Percentiles rank a stretch among this genome's conserved stretches.
Evolutionary conservation across 78 protist species (phyloP).

Genomic region (Speleostelium caveatum): DNA sequence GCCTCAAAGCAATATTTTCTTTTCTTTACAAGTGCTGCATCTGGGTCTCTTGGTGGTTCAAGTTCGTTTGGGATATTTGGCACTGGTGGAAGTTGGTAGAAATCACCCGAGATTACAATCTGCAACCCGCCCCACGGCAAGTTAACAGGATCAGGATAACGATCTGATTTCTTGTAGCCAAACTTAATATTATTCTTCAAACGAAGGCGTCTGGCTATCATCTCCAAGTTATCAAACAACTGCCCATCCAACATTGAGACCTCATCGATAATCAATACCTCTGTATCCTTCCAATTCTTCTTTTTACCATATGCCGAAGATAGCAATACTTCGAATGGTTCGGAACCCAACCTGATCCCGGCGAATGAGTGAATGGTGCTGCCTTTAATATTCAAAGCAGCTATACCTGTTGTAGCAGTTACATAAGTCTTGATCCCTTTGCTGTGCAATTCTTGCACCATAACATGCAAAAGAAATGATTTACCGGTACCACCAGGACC

Average conservation of each 20-base stretch:
- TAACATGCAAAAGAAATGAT: constrained; percentile 50
- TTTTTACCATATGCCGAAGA: constrained; percentile 16
- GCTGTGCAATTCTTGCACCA: constrained; percentile 27
- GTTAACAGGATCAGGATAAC: constrained; percentile 2
- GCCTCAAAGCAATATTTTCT: constrained; percentile 63
- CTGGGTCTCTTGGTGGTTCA: background rate
- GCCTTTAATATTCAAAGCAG: constrained; percentile 74
- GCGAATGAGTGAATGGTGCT: constrained; percentile 85
- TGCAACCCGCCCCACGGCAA: constrained; percentile 91
- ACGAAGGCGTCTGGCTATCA: constrained; percentile 54
- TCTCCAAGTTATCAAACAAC: constrained; percentile 72
- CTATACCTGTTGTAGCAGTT: constrained; percentile 86
- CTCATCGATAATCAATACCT: constrained; percentile 89
- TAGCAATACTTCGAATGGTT: constrained; percentile 13
- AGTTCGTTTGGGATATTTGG: background rate
- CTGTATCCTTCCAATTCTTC: constrained; percentile 43
- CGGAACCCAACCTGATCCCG: constrained; percentile 65
- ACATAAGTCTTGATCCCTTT: constrained; percentile 11
- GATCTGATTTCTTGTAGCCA: background rate
- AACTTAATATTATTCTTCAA: background rate
- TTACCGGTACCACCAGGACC: constrained; percentile 90
- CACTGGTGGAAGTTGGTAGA: constrained; percentile 91
- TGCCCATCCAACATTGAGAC: constrained; percentile 87
- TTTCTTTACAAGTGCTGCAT: constrained; percentile 12
- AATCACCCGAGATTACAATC: constrained; percentile 88